Evolutionary conservation across 306 rosid species (phyloP).

Genomic region (Quillaja saponaria): DNA sequence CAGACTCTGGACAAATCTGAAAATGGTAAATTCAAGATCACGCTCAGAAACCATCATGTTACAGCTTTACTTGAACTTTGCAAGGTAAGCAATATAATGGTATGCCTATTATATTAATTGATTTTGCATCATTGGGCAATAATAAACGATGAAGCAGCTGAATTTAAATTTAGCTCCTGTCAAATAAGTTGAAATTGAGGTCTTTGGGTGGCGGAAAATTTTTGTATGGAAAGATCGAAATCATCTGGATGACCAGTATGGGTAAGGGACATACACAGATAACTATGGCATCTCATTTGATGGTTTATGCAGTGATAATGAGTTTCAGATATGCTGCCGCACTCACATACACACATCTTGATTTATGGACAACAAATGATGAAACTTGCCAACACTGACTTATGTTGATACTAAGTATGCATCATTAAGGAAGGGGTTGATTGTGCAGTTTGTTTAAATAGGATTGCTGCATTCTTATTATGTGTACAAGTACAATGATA

Average conservation of each 20-base stretch:
- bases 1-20: constrained; percentile 75
- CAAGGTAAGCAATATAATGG: constrained; percentile 53
- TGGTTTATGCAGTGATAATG: too few species aligned
- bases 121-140: constrained; percentile 10
- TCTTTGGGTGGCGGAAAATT: constrained; percentile 2
- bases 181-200: constrained; percentile 14
- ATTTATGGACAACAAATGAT: too few species aligned
- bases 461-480: constrained; percentile 19
- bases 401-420: constrained; percentile 11
- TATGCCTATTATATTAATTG: constrained; percentile 9
- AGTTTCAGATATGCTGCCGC: too few species aligned
- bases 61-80: constrained; percentile 83
- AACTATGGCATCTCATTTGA: too few species aligned
- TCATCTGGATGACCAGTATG: neutral
- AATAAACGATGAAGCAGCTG: constrained; percentile 3
- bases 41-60: constrained; percentile 69
- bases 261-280: too few species aligned
- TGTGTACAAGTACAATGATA: constrained; percentile 16
- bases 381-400: constrained; percentile 9
- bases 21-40: constrained; percentile 75
- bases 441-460: constrained; percentile 13
- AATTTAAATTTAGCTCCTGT: constrained; percentile 8
- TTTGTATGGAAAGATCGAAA: constrained; percentile 11
- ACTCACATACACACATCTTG: too few species aligned
- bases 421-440: neutral